phyloP scores from a whole-genome alignment of 768 basidiomycete genomes.

The Amanita muscaria region DNA sequence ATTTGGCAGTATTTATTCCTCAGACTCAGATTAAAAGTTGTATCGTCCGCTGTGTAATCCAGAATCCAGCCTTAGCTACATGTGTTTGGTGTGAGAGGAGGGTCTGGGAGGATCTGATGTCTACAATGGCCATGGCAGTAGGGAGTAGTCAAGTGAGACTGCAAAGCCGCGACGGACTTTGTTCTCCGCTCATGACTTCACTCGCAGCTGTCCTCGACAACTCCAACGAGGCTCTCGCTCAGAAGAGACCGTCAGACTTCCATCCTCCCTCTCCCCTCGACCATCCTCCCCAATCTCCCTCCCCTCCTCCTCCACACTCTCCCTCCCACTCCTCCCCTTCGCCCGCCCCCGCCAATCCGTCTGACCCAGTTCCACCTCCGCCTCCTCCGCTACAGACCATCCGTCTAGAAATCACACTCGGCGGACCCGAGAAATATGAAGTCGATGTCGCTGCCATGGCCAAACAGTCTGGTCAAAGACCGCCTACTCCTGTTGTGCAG shows the following conservation, averaged over 20 bases:
- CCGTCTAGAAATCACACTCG: constrained; percentile 58
- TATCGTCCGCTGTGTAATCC: no score
- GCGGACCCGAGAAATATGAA: constrained; percentile 68
- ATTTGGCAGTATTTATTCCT: no score
- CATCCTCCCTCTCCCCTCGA: neutral
- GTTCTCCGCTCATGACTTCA: neutral
- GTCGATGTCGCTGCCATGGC: constrained; percentile 54
- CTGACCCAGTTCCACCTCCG: neutral
- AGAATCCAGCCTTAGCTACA: no score
- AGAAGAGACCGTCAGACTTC: no score
- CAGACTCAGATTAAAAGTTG: no score
- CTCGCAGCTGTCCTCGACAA: constrained; percentile 7
- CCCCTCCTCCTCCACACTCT: constrained; percentile 33
- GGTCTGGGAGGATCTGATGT: no score
- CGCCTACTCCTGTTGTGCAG: constrained; percentile 40
- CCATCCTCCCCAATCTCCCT: constrained; percentile 11
- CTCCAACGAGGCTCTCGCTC: constrained; percentile 9
- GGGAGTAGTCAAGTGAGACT: no score
- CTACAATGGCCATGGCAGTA: no score
- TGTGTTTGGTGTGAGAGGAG: no score
- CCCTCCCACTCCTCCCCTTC: neutral
- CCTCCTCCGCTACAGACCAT: constrained; percentile 49
- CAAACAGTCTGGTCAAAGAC: constrained; percentile 57
- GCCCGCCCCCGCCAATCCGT: neutral
- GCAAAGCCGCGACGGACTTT: no score